Conservation (phyloP, 2,329 filamentous ascomycete genomes). For the Penicillium sp. region DNA sequence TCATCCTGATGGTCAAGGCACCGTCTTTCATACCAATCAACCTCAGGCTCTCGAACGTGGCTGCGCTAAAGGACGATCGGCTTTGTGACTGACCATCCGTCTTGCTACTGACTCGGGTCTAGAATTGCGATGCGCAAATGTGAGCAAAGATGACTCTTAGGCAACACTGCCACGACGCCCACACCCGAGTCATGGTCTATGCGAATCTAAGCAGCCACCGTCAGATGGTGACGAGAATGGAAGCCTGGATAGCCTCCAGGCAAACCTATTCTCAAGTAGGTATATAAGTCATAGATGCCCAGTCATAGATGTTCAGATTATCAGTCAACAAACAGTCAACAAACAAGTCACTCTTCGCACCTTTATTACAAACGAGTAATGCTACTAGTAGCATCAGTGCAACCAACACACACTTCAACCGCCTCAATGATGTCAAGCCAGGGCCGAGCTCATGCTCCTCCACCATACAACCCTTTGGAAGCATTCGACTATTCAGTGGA, state of each 20-base stretch:
- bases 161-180: not conserved
- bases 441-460: constrained; percentile 1
- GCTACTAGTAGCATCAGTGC: not conserved
- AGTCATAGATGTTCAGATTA: not conserved
- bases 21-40: not conserved
- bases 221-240: not conserved
- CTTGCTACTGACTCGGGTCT: not conserved
- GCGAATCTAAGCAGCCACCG: not conserved
- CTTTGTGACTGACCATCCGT: not conserved
- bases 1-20: not conserved
- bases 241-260: not conserved
- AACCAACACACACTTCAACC: not conserved
- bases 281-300: not conserved
- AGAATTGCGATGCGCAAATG: not conserved
- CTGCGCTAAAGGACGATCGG: not conserved
- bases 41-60: not conserved
- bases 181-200: not conserved
- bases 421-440: not conserved
- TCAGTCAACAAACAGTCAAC: not conserved
- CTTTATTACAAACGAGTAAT: not conserved
- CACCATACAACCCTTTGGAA: constrained; percentile 6
- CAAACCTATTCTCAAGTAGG: not conserved
- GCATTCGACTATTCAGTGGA: not conserved
- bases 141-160: constrained; percentile 7
- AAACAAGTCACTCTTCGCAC: not conserved